phyloP scores from a whole-genome alignment of 257 asterid species.

The Scutellaria baicalensis region DNA sequence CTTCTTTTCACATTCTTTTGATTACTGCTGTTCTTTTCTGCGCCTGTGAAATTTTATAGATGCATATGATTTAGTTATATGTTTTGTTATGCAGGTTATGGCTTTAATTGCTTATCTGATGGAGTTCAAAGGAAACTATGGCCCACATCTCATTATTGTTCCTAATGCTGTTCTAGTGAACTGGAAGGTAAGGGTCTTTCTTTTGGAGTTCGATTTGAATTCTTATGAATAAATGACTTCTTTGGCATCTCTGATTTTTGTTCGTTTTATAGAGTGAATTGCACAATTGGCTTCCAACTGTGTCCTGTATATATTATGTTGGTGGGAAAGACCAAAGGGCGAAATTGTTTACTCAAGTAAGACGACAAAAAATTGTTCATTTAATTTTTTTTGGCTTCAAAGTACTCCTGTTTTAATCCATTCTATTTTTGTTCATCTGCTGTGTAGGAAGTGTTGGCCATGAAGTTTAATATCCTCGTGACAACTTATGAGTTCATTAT shows the following conservation, averaged over 20 bases:
- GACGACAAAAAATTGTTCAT: constrained; percentile 18
- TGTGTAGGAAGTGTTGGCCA: constrained; percentile 76
- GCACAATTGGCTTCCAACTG: constrained; percentile 94
- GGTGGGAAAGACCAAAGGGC: constrained; percentile 85
- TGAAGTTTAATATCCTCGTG: constrained; percentile 97
- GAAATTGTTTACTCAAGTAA: constrained; percentile 90
- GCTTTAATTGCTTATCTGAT: constrained; percentile 88
- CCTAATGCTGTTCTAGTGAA: constrained; percentile 99
- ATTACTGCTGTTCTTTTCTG: not conserved
- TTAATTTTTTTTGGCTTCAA: constrained; percentile 1
- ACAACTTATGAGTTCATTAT: constrained; percentile 96
- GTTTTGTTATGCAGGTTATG: constrained; percentile 66
- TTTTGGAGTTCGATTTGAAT: constrained; percentile 10
- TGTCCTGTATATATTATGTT: constrained; percentile 91
- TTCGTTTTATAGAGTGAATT: constrained; percentile 71
- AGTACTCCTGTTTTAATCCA: constrained; percentile 1
- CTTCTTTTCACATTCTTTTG: not conserved
- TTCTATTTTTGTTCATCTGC: constrained; percentile 14
- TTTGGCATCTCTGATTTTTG: constrained; percentile 21
- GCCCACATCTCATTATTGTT: constrained; percentile 96
- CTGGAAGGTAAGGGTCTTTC: constrained; percentile 73
- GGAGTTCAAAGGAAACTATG: constrained; percentile 99
- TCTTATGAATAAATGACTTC: not conserved
- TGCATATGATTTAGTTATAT: constrained; percentile 5
- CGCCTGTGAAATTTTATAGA: not conserved